Percentiles rank a stretch among this genome's conserved stretches.
Conservation (phyloP, 129 eudicot species). For the Flaveria bidentis region DNA sequence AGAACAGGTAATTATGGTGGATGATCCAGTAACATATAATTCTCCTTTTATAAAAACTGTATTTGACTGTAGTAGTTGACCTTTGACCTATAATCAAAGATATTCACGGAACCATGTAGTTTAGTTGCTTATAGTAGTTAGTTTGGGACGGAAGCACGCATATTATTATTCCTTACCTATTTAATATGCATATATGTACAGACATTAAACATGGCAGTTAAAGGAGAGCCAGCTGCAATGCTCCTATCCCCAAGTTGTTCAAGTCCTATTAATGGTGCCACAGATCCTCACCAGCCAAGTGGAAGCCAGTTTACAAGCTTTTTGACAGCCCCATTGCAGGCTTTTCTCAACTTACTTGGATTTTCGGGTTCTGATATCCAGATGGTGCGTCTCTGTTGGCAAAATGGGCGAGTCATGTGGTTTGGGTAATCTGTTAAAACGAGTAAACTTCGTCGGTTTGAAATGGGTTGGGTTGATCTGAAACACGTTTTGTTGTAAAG, state of each 20-base stretch:
- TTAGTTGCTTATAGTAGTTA: slow-evolving; percentile 5
- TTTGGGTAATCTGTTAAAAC: slow-evolving; percentile 7
- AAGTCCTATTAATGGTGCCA: slow-evolving; percentile 44
- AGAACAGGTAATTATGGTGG: not conserved
- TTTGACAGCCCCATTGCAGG: slow-evolving; percentile 86
- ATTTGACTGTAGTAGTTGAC: slow-evolving; percentile 1
- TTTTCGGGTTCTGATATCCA: slow-evolving; percentile 69
- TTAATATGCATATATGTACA: slow-evolving; percentile 27
- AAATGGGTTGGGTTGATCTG: slow-evolving; percentile 5
- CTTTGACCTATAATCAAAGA: not conserved
- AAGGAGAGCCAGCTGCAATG: slow-evolving; percentile 82
- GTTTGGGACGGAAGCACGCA: slow-evolving; percentile 4
- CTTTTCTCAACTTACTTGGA: slow-evolving; percentile 75
- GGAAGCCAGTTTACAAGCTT: slow-evolving; percentile 88
- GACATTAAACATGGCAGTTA: slow-evolving; percentile 63
- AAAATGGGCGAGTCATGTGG: not conserved
- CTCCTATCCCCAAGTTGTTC: slow-evolving; percentile 74
- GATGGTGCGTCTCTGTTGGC: slow-evolving; percentile 41
- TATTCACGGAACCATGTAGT: slow-evolving; percentile 1
- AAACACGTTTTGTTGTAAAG: not conserved
- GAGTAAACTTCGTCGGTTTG: not conserved
- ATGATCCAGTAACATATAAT: not conserved
- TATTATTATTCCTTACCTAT: not conserved
- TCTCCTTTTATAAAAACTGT: not conserved
- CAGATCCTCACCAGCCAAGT: slow-evolving; percentile 61